phyloP scores from a whole-genome alignment of 805 yeast species.

The Yueomyces sinensis region DNA sequence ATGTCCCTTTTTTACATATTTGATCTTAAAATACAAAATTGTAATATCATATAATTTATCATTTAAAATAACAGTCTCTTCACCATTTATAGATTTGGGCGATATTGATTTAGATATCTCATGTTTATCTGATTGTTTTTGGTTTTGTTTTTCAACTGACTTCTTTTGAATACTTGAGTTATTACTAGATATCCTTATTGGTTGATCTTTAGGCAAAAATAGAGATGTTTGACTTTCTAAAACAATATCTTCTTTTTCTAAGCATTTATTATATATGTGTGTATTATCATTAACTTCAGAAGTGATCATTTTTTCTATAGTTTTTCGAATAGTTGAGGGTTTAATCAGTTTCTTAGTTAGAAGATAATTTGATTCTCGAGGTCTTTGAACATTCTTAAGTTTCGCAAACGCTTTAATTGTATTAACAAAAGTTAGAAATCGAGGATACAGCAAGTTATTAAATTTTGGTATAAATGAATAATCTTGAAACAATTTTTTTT shows the following conservation, averaged over 20 bases:
- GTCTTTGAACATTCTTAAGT: conserved; percentile 18
- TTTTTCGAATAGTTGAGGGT: background rate
- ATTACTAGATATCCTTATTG: too few species aligned
- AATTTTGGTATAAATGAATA: conserved; percentile 46
- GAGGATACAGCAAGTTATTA: conserved; percentile 58
- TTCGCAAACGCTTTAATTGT: conserved; percentile 27
- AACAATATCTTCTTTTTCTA: background rate
- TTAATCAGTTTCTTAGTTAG: background rate
- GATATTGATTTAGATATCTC: too few species aligned
- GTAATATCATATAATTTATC: conserved; percentile 23
- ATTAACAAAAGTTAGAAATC: conserved; percentile 48
- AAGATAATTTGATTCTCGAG: background rate
- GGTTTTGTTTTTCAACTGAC: background rate
- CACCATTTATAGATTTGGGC: background rate
- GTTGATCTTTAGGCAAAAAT: background rate
- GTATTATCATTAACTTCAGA: background rate
- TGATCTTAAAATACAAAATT: conserved; percentile 26
- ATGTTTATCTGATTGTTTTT: background rate
- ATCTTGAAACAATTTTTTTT: conserved; percentile 39
- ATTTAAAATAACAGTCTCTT: conserved; percentile 2
- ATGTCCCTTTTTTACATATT: conserved; percentile 7
- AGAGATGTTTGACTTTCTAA: background rate
- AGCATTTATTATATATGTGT: background rate
- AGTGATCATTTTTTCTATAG: background rate
- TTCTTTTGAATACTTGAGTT: background rate